Evolutionary conservation across 2,329 filamentous ascomycete genomes (phyloP), one percentile per base, ranked within the genome.

Genomic region (Ophiosphaerella narmari): DNA sequence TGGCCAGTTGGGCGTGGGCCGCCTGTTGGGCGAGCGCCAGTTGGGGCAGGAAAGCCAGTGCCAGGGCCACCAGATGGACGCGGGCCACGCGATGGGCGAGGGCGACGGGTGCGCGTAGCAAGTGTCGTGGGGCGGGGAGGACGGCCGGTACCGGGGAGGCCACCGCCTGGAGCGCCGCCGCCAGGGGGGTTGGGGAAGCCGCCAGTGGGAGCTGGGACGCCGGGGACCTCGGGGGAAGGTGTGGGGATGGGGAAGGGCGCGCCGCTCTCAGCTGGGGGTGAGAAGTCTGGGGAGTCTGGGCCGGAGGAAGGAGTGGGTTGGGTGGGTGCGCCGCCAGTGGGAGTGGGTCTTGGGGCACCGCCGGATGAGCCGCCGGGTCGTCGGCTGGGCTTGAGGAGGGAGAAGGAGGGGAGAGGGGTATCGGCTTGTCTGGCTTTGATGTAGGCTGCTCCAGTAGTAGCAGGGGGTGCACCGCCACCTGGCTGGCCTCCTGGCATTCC

Each of bases 191-290:
- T 29, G 31, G 47, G 48, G 38, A 46, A 36, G 12, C 36, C 41
- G 29, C 48, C 44, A 14, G 31, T 41, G 23, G 39, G 32, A 36
- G 36, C 23, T 35, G 26, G 36, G 48, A 29, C 12, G 31, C 34
- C 34, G 34, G 34, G 34, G 12, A 18, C 16, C n/a, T 36, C 16
- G 4, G 32, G 14, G 43, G n/a, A 14, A 9, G 31, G 7, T 12
- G 37, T 29, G 12, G 39, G 31, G 26, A 14, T 29, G 7, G 26
- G 32, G 38, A 12, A 16, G 33, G 46, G 34, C 2, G 7, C 34
- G 34, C 34, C 34, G 16, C n/a, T 14, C 18, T 21, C 18, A 7
- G 34, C 13, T 14, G n/a, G n/a, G 13, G 34, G 34, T 7, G 34
- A 4, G 16, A 14, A n/a, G 16, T 18, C 16, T 8, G 34, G 34